Evolutionary conservation across 306 rosid genomes (phyloP).

Genomic region (Rosa multiflora): DNA sequence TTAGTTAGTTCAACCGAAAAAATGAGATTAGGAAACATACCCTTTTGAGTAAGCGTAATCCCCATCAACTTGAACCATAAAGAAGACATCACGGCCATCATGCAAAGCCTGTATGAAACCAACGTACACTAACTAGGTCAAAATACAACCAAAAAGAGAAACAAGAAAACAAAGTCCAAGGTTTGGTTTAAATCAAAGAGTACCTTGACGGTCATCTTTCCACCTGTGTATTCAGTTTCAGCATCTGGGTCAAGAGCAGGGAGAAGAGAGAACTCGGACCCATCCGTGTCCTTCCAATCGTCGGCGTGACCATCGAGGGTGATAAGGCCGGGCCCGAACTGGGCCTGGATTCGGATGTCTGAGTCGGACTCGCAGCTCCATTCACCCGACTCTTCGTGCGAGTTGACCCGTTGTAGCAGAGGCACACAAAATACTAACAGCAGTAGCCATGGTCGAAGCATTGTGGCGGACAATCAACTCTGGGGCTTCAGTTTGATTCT

Average conservation of each 20-base stretch:
- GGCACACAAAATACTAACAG: constrained; percentile 24
- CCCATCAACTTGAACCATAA: constrained; percentile 77
- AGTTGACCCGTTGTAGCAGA: constrained; percentile 44
- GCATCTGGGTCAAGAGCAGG: constrained; percentile 85
- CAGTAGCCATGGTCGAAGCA: constrained; percentile 44
- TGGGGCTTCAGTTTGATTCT: neutral
- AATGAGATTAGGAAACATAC: constrained; percentile 33
- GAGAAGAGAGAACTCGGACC: constrained; percentile 71
- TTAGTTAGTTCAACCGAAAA: no score
- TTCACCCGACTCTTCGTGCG: constrained; percentile 77
- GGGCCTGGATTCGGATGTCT: constrained; percentile 58
- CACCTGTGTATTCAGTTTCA: constrained; percentile 67
- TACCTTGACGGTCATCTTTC: constrained; percentile 85
- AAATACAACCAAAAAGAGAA: neutral
- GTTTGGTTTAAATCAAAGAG: neutral
- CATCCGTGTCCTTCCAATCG: constrained; percentile 87
- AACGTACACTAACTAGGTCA: neutral
- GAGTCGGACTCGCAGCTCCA: constrained; percentile 79
- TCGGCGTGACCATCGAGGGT: constrained; percentile 90
- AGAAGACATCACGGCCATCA: constrained; percentile 82
- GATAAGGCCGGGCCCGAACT: constrained; percentile 63
- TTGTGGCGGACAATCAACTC: constrained; percentile 2
- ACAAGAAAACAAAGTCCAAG: neutral
- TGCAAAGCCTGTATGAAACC: constrained; percentile 62
- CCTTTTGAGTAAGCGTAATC: constrained; percentile 76